Base-by-base conservation (phyloP, 2,329 filamentous ascomycete species). In the Nothophaeocryptopus gaeumannii region DNA sequence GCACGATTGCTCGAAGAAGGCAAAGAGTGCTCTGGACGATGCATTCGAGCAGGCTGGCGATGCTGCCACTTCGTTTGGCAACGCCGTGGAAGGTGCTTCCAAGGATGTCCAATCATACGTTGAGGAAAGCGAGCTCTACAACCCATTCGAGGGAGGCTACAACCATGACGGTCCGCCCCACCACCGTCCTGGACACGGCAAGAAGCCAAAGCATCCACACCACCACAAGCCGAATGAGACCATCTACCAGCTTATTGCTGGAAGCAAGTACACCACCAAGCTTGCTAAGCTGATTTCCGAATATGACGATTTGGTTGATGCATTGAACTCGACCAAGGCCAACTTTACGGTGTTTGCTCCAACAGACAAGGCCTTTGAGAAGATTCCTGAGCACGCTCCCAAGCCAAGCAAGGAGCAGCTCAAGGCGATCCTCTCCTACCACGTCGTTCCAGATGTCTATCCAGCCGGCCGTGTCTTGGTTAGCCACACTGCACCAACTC, bases 331-430 rank as follows among this genome's bases (percentile, higher is more conserved):
- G 63, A 92, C 88, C 1, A 72, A 79, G 32, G 75, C 80, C 15
- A 91, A 92, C 68, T 82, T 85, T 63, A 96, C 91, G 1, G 70
- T 93, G 43, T 95, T 96, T 62, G 86, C 88, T 2, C 91, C 91
- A 0, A 83, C 81, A 1, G 82, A 96, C 66, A 73, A 77, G 42
- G 89, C 89, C 0, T 92, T 96, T 60, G 81, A 85, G 51, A 81
- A 79, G 70, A 76, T 83, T 44, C 78, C 78, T 1, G 69, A 79
- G 54, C 70, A 79, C 51, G 72, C 70, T 45, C 70, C 67, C 62
- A 83, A 88, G 71, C 84, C 84, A 4, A 78, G 79, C 49, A 85
- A 89, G 68, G 84, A 92, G 61, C 71, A 84, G 39, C 67, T 95
- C 54, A 81, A 88, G 72, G 76, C 78, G 45, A 65, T 91, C 5